Percentiles rank a stretch among this genome's conserved stretches.
Evolutionary conservation across 1,284 basidiomycete species (phyloP).

Genomic region (Ustilago loliicola): DNA sequence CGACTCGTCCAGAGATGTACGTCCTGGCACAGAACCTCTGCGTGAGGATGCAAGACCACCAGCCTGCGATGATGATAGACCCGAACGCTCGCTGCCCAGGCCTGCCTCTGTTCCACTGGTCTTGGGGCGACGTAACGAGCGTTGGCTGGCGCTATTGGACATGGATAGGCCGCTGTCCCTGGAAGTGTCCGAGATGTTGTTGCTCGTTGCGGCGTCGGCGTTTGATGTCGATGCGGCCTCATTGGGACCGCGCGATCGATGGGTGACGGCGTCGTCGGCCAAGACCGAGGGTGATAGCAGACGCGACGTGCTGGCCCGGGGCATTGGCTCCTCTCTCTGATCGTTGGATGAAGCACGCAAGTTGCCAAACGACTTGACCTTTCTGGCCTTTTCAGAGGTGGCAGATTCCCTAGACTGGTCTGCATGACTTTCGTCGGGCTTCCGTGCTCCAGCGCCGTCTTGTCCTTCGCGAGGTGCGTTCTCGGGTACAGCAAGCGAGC

Average conservation of each 20-base stretch:
- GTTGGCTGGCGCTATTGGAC: constrained; percentile 24
- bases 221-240: background rate
- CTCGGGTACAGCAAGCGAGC: constrained; percentile 23
- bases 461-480: constrained; percentile 5
- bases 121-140: constrained; percentile 35
- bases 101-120: constrained; percentile 39
- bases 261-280: background rate
- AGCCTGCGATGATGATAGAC: background rate
- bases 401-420: constrained; percentile 15
- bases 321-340: constrained; percentile 21
- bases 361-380: constrained; percentile 44
- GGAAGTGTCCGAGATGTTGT: background rate
- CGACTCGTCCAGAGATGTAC: constrained; percentile 36
- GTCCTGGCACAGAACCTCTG: constrained; percentile 13
- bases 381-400: constrained; percentile 37
- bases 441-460: background rate
- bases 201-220: background rate
- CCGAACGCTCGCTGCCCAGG: constrained; percentile 15
- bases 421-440: background rate
- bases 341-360: constrained; percentile 20
- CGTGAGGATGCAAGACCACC: background rate
- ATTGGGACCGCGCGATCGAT: constrained; percentile 1
- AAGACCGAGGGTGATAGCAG: constrained; percentile 21
- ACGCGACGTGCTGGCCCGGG: constrained; percentile 37
- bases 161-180: constrained; percentile 7